These are phyloP conservation scores for Boletus tylopilopsis DNA, from an alignment of 768 basidiomycete species.

Conservation along the genomic window DNA sequence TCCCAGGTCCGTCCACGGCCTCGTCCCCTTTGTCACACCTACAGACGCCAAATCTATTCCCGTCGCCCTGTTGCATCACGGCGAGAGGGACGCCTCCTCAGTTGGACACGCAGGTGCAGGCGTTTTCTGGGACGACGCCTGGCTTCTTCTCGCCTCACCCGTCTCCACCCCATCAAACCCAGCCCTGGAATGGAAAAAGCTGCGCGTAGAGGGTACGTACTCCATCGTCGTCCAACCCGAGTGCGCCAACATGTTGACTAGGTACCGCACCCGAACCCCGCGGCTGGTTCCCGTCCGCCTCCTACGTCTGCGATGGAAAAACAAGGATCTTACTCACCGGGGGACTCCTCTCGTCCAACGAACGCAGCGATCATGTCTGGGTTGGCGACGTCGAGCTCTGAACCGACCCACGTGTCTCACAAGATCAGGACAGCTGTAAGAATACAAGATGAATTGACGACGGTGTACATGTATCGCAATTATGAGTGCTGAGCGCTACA, in stretches of 20 bases:
- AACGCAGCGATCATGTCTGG: slow-evolving; percentile 39
- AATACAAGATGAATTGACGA: no score
- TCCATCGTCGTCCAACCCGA: not conserved
- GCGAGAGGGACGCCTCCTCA: slow-evolving; percentile 33
- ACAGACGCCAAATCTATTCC: not conserved
- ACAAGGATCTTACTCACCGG: slow-evolving; percentile 36
- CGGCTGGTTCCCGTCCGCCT: slow-evolving; percentile 42
- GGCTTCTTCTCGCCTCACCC: slow-evolving; percentile 12
- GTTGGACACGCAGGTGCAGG: slow-evolving; percentile 40
- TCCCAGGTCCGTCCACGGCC: slow-evolving; percentile 34
- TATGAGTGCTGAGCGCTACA: no score
- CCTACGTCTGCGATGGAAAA: slow-evolving; percentile 20
- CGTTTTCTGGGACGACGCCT: slow-evolving; percentile 38
- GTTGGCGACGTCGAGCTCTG: no score
- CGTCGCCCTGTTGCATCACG: slow-evolving; percentile 35
- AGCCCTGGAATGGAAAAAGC: slow-evolving; percentile 26
- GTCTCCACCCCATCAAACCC: not conserved
- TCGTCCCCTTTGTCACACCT: slow-evolving; percentile 21
- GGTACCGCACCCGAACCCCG: slow-evolving; percentile 28
- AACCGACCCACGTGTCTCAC: no score
- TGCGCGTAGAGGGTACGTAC: slow-evolving; percentile 10
- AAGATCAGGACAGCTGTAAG: no score
- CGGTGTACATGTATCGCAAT: no score
- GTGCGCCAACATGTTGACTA: no score
- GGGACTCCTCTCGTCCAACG: slow-evolving; percentile 39